Evolutionary conservation across 1,284 basidiomycete genomes (phyloP).

Genomic region (Exobasidium rhododendri): DNA sequence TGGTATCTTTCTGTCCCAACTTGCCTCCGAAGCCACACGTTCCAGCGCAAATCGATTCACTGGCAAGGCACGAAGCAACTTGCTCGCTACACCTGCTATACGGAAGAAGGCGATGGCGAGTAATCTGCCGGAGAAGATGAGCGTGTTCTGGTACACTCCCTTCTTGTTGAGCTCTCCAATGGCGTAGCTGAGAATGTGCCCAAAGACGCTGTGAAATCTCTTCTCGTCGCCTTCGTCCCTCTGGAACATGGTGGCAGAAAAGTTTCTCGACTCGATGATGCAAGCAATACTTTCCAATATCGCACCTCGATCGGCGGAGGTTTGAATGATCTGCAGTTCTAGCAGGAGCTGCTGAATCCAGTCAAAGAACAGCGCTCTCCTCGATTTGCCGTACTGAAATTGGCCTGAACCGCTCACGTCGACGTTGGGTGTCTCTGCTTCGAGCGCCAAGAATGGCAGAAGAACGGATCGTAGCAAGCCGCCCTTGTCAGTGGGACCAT

Average conservation of each 20-base stretch:
- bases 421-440: constrained; percentile 39
- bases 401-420: constrained; percentile 28
- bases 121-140: constrained; percentile 48
- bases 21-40: constrained; percentile 39
- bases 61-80: constrained; percentile 43
- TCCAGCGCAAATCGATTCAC: constrained; percentile 49
- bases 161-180: constrained; percentile 53
- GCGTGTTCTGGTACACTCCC: constrained; percentile 50
- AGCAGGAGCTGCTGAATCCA: constrained; percentile 43
- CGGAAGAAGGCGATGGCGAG: constrained; percentile 47
- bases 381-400: constrained; percentile 28
- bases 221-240: constrained; percentile 34
- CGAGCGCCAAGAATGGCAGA: constrained; percentile 47
- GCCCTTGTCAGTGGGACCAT: constrained; percentile 30
- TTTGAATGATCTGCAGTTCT: constrained; percentile 47
- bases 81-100: constrained; percentile 44
- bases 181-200: constrained; percentile 43
- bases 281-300: constrained; percentile 50
- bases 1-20: constrained; percentile 34
- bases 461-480: constrained; percentile 39
- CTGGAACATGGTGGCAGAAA: constrained; percentile 31
- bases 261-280: constrained; percentile 47
- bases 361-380: constrained; percentile 46
- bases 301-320: constrained; percentile 46
- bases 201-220: constrained; percentile 41